Conservation (phyloP, 2,329 filamentous ascomycete species). For the Dothideomycetes sp. region DNA sequence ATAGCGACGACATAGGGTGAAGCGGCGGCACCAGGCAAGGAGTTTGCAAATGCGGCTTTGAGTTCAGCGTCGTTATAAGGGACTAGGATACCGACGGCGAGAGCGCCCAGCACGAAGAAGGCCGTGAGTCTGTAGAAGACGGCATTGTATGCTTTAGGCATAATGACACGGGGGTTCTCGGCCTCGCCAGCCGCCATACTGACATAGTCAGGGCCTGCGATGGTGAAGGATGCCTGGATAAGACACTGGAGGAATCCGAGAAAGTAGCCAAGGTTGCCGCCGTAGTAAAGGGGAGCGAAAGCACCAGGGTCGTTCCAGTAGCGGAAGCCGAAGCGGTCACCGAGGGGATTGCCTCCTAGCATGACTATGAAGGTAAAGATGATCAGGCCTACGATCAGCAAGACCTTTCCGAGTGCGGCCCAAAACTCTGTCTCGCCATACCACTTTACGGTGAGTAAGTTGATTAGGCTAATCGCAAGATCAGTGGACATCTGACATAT, state of each 20-base stretch:
- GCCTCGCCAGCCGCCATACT: slow-evolving; percentile 57
- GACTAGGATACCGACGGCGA: slow-evolving; percentile 62
- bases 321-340: slow-evolving; percentile 63
- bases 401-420: slow-evolving; percentile 40
- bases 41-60: slow-evolving; percentile 46
- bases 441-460: slow-evolving; percentile 61
- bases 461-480: slow-evolving; percentile 46
- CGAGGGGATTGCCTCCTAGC: slow-evolving; percentile 62
- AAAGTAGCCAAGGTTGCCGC: slow-evolving; percentile 57
- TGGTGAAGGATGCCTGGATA: slow-evolving; percentile 58
- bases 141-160: slow-evolving; percentile 66
- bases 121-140: slow-evolving; percentile 67
- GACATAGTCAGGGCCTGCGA: slow-evolving; percentile 58
- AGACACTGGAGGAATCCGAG: slow-evolving; percentile 67
- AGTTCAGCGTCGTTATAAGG: slow-evolving; percentile 57
- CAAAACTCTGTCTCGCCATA: slow-evolving; percentile 72
- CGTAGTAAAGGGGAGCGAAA: slow-evolving; percentile 56
- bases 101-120: slow-evolving; percentile 65
- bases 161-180: slow-evolving; percentile 55
- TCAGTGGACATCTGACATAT: too few species aligned
- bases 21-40: slow-evolving; percentile 50
- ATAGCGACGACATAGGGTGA: slow-evolving; percentile 60
- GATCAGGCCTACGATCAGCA: slow-evolving; percentile 61
- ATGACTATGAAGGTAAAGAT: slow-evolving; percentile 73
- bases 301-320: slow-evolving; percentile 31